Evolutionary conservation across 257 asterid genomes (phyloP), one percentile per base, ranked within the genome.

Genomic region (Mentha longifolia): DNA sequence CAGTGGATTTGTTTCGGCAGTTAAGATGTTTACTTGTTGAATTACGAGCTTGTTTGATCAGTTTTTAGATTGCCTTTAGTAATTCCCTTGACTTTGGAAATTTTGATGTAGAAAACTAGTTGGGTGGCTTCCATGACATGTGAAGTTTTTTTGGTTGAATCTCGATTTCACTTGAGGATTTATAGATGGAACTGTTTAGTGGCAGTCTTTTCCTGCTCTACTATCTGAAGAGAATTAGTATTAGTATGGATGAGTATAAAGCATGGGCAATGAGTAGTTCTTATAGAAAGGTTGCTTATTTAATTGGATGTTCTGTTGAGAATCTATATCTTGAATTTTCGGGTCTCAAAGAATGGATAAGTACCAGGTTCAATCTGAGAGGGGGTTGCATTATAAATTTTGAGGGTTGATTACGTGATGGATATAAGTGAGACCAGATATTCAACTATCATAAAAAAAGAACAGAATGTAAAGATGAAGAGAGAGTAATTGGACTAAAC

Each of bases 11-110:
- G 49, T 22, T 54, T 19, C 31, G 4, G 51, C 39, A 56, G 14
- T 45, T 57, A 68, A 35, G 50, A 7, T 71, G 69, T n/a, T 45
- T 46, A 20, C 11, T 30, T 39, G 61, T 55, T 63, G 51, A 55
- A 41, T 9, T 33, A 31, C 58, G 65, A 41, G 70, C 49, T 49
- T n/a, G 13, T 71, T 47, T 30, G 16, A 52, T 66, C 46, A 20
- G 1, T 60, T 13, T 30, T 67, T 51, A 35, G 66, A 52, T 55
- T 19, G 47, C 28, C 11, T 62, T 30, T 17, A 45, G 46, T 14
- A 7, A 19, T 59, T 65, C 14, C 14, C 14, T 41, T 42, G 19
- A 6, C 20, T 28, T 28, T 28, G 31, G 31, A 28, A 28, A 28
- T 3, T 28, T 28, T 28, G 3, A 28, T 28, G 31, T 28, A 41